Evolutionary conservation across 2,329 filamentous ascomycete genomes (phyloP).

Genomic region (Hawksworthiomyces lignivorus): DNA sequence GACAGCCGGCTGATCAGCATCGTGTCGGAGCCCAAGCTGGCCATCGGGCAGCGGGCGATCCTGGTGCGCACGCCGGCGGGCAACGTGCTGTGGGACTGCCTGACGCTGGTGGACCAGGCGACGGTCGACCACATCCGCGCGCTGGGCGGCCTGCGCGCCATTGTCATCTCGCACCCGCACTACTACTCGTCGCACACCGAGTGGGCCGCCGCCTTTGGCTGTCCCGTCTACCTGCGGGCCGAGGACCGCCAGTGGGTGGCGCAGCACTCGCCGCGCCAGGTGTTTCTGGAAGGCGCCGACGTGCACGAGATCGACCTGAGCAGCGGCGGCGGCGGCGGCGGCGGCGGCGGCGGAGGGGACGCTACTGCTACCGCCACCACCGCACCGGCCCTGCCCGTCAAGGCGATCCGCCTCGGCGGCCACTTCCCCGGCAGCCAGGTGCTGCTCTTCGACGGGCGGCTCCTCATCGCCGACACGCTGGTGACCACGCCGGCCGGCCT

Average conservation of each 20-base stretch:
- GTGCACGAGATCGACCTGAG: conserved; percentile 27
- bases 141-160: conserved; percentile 60
- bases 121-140: conserved; percentile 50
- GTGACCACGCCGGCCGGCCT: conserved; percentile 57
- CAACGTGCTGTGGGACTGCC: conserved; percentile 74
- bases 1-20: conserved; percentile 40
- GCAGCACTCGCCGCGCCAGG: conserved; percentile 33
- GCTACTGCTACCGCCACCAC: no score
- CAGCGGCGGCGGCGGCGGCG: conserved; percentile 4
- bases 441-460: conserved; percentile 48
- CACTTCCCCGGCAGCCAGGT: conserved; percentile 73
- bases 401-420: conserved; percentile 63
- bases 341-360: conserved; percentile 34
- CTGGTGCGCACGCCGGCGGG: conserved; percentile 57
- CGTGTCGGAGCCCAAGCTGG: conserved; percentile 50
- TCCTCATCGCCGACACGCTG: conserved; percentile 74
- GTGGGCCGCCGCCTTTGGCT: conserved; percentile 63
- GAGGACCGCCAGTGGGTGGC: conserved; percentile 62
- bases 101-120: conserved; percentile 59
- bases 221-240: conserved; percentile 59
- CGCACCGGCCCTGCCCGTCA: conserved; percentile 37
- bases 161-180: conserved; percentile 73
- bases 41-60: conserved; percentile 68
- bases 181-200: conserved; percentile 71
- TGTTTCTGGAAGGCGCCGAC: conserved; percentile 36